Evolutionary conservation across 1,284 basidiomycete species (phyloP), one percentile per base, ranked within the genome.

Genomic region (Vanrija sp.): DNA sequence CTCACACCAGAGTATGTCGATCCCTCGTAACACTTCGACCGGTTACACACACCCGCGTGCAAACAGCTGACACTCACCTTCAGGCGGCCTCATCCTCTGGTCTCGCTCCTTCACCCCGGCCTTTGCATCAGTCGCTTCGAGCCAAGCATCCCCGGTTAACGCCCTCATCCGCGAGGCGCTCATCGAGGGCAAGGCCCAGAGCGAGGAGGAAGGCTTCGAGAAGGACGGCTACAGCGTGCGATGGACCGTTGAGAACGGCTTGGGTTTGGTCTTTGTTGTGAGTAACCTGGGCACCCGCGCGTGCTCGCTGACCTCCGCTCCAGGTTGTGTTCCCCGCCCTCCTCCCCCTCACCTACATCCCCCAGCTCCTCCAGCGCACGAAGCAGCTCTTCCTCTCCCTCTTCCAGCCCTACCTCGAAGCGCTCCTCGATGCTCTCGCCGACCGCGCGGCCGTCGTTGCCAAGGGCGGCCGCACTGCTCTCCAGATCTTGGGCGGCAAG

Each of bases 281-380:
- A 62, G 87, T 79, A 25, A 4, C 6, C 16, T 22, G 7, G 19
- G 41, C 23, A 18, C 22, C 16, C 18, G 22, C 19, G 15, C n/a
- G 19, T 18, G 1, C 2, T 6, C 23, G 39, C 56, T 53, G 23
- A 59, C 54, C 16, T 25, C 22, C 1, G 12, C 46, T 51, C 15
- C 64, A 94, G 89, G 90, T 95, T 49, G 91, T 94, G 47, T 97
- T 97, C 77, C 95, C 98, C 69, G 88, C 95, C 43, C 93, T 99
- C 57, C 81, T 99, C 15, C 94, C 96, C 61, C 81, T 99, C 22
- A 86, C 90, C 9, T 98, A 98, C 71, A 87, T 98, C 53, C 90
- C 95, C 0, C 86, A 92, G 44, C 84, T 98, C 6, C 81, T 96
- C 16, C 78, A 79, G 22, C 83, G 88, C 5, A 80, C 92, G 66